Percentiles rank a stretch among this genome's conserved stretches.
Conservation (phyloP, 208 protist species). For the Acanthamoeba polyphaga region DNA sequence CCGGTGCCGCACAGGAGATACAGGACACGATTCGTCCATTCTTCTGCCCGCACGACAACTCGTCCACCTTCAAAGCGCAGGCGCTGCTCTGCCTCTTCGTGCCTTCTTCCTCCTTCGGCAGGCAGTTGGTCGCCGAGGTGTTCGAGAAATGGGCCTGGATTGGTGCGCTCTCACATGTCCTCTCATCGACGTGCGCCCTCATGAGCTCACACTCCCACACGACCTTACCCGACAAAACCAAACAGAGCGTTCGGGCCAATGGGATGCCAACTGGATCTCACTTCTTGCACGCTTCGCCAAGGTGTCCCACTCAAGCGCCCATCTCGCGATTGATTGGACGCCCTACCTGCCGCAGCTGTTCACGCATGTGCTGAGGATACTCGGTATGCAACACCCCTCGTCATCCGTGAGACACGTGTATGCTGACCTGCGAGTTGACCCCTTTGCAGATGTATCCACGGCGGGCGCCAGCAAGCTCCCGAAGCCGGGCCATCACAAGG, state of each 20-base stretch:
- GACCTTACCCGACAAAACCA: background rate
- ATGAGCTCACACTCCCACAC: too few species aligned
- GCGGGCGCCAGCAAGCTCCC: conserved; percentile 23
- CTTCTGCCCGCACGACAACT: conserved; percentile 40
- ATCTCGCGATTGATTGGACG: background rate
- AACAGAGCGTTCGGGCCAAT: conserved; percentile 26
- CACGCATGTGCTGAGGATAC: conserved; percentile 39
- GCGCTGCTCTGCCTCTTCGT: conserved; percentile 38
- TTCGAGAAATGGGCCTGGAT: conserved; percentile 64
- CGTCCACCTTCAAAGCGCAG: background rate
- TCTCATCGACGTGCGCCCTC: too few species aligned
- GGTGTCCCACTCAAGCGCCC: background rate
- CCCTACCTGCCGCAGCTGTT: background rate
- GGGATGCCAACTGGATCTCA: conserved; percentile 56
- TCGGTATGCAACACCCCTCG: background rate
- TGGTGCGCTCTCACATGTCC: background rate
- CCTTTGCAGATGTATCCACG: background rate
- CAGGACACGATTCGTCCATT: background rate
- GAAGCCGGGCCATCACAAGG: background rate
- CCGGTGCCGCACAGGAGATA: background rate
- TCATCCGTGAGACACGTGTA: background rate
- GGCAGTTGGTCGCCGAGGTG: background rate
- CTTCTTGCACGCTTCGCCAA: conserved; percentile 31
- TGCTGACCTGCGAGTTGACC: background rate
- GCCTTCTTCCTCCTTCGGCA: background rate